Base-by-base conservation (phyloP, 306 rosid genomes). In the Prunus kanzakura region DNA sequence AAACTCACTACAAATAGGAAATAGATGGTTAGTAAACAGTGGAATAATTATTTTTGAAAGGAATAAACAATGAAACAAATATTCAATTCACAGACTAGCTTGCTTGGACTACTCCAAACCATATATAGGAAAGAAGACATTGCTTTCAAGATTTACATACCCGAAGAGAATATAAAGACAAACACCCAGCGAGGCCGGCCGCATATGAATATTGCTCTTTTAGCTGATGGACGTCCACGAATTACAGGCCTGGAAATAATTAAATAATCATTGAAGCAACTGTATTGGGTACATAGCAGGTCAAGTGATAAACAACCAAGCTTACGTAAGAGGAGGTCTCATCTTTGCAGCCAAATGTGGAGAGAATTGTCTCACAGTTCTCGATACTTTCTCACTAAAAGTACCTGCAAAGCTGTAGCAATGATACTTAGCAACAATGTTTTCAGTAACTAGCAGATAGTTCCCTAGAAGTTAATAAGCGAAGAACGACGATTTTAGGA, bases 271-370 rank as follows among this genome's bases (percentile, higher is more conserved):
- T 77, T 73, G 14, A 76, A 69, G 74, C 69, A 78, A 69, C 64
- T 72, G 69, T 19, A 56, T 43, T 68, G 47, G 11, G 58, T 65
- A 11, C 35, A 56, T 19, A 38, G 63, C 47, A 61, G 55, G 64
- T 50, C 79, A 47, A 67, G 38, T 41, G 60, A 81, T 51, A 78
- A 68, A 55, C 35, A 76, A 71, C 61, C 75, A 85, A 47, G 65
- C 98, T 81, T 86, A 95, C 99, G 99, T 90, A 77, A 80, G 98
- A 79, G 99, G 89, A 79, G 97, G 99, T 83, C 99, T 87, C 98
- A 96, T 92, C 84, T 96, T 96, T 55, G 99, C 97, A 9, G 99
- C 99, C 75, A 92, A 76, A 87, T 91, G 99, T 4, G 98, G 98
- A 76, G 99, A 96, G 86, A 96, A 84, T 47, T 89, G 96, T 75